Conservation (phyloP, 1,284 basidiomycete genomes). For the Fomitopsis betulina region DNA sequence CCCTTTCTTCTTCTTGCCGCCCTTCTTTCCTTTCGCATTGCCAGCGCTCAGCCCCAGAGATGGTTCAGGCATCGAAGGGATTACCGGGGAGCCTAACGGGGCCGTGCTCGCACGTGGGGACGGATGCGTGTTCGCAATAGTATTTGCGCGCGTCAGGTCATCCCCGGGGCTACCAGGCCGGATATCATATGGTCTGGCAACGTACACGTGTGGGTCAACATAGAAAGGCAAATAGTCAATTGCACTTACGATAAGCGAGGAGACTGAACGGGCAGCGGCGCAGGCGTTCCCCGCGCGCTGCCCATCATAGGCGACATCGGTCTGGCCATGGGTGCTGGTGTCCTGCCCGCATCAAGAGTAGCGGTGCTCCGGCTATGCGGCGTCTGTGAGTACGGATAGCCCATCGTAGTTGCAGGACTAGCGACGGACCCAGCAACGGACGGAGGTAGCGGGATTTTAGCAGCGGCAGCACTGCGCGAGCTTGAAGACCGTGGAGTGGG, state of each 20-base stretch:
- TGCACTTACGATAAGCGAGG: conserved; percentile 1
- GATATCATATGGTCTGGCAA: conserved; percentile 7
- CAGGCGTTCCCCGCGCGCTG: conserved; percentile 6
- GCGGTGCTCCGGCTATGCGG: conserved; percentile 10
- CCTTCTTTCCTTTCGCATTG: conserved; percentile 15
- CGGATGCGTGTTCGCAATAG: not conserved
- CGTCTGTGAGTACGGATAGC: conserved; percentile 9
- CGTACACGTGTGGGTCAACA: not conserved
- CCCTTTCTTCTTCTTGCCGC: conserved; percentile 17
- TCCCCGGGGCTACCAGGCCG: not conserved
- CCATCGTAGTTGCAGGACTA: conserved; percentile 11
- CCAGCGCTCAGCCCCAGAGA: conserved; percentile 6
- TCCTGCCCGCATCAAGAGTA: conserved; percentile 11
- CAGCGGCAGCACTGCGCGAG: conserved; percentile 14
- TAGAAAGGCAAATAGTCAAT: not conserved
- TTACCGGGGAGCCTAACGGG: conserved; percentile 9
- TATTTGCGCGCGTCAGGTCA: not conserved
- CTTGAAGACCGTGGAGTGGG: conserved; percentile 19
- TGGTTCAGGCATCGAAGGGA: conserved; percentile 7
- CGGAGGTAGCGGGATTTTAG: conserved; percentile 19
- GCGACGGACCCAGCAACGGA: conserved; percentile 5
- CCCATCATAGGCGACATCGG: conserved; percentile 17
- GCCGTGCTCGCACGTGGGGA: not conserved
- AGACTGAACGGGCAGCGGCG: conserved; percentile 6
- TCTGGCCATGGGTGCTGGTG: conserved; percentile 9